phyloP scores from a whole-genome alignment of 2,329 filamentous ascomycete genomes.

The Sporothrix mexicana region DNA sequence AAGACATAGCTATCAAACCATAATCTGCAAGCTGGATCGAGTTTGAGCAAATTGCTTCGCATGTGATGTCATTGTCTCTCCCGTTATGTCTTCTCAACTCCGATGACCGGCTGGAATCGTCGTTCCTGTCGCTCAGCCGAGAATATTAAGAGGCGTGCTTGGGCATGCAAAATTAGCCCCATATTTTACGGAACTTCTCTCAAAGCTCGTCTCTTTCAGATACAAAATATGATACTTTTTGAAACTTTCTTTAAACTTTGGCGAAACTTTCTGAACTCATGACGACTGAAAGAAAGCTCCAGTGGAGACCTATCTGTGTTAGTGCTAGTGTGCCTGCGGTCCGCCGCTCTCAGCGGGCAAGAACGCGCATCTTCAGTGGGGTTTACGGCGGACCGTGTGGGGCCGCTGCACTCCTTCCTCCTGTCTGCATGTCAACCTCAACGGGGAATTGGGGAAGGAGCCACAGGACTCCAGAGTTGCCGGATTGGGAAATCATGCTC shows the following conservation, averaged over 20 bases:
- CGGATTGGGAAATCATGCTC: neutral
- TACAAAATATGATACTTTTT: neutral
- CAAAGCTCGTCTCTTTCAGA: no score
- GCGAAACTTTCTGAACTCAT: no score
- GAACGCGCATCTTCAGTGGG: neutral
- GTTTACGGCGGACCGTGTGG: neutral
- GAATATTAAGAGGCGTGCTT: no score
- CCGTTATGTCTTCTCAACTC: no score
- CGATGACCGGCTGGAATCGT: no score
- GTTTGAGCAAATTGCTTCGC: no score
- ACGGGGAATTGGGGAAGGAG: neutral
- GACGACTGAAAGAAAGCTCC: neutral
- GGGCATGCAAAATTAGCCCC: no score
- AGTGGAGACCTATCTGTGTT: neutral
- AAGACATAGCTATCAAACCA: neutral
- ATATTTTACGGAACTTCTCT: no score
- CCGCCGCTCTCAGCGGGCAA: neutral
- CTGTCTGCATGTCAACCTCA: no score
- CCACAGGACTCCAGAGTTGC: neutral
- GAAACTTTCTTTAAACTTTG: neutral
- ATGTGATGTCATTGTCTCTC: no score
- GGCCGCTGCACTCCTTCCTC: neutral
- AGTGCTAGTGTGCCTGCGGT: neutral
- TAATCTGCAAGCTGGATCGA: neutral
- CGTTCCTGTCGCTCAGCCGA: no score